Evolutionary conservation across 2,329 filamentous ascomycete species (phyloP).

Genomic region (Epichloe amarillans): DNA sequence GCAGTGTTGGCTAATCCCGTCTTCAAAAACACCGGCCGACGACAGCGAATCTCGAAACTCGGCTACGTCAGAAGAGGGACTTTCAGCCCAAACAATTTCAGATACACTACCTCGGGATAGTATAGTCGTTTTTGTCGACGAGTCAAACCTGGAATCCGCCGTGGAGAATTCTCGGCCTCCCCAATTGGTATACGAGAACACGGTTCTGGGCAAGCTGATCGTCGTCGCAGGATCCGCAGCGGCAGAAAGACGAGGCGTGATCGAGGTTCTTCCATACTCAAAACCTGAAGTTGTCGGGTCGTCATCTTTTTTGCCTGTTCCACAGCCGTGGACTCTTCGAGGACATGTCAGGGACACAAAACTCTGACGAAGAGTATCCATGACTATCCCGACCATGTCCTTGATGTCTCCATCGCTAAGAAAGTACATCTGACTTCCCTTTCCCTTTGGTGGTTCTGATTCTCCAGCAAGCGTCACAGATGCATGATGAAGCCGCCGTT

Average conservation of each 20-base stretch:
- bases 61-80: not conserved
- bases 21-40: not conserved
- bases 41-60: not conserved
- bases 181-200: conserved; percentile 13
- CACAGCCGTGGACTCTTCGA: not conserved
- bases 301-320: not conserved
- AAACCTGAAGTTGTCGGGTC: conserved; percentile 8
- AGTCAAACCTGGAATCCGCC: not conserved
- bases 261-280: conserved; percentile 11
- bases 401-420: conserved; percentile 7
- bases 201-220: conserved; percentile 19
- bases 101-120: conserved; percentile 17
- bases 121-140: conserved; percentile 15
- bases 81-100: conserved; percentile 18
- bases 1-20: not conserved
- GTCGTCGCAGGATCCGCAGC: conserved; percentile 21
- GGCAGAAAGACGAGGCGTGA: conserved; percentile 12
- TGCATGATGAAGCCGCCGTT: not conserved
- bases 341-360: not conserved
- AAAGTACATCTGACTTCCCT: conserved; percentile 6
- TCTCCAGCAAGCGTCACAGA: not conserved
- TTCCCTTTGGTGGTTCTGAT: not conserved
- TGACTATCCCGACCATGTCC: conserved; percentile 5
- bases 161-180: not conserved
- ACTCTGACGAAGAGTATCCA: conserved; percentile 1